These are phyloP conservation scores for Cryptococcus maquisensis DNA, from an alignment of 1,284 basidiomycete genomes.

Conservation along the genomic window DNA sequence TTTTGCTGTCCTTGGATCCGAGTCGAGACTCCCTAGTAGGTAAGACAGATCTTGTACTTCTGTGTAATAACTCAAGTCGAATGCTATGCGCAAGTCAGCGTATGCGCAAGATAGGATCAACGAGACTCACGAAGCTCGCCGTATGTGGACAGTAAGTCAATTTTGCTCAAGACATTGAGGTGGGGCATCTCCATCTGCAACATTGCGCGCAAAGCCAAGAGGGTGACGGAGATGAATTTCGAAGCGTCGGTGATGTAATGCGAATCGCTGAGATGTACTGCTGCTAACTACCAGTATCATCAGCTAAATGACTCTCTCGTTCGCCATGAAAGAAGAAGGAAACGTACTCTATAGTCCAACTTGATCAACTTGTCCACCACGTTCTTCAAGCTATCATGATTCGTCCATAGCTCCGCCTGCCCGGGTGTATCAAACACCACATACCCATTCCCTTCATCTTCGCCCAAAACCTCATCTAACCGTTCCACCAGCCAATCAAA, in stretches of 20 bases:
- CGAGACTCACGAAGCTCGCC: conserved; percentile 71
- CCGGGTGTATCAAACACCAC: conserved; percentile 95
- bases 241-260: conserved; percentile 94
- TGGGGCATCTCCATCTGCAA: conserved; percentile 96
- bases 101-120: conserved; percentile 3
- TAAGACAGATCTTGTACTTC: conserved; percentile 94
- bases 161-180: conserved; percentile 93
- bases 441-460: conserved; percentile 55
- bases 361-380: conserved; percentile 71
- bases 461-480: conserved; percentile 57
- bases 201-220: conserved; percentile 92
- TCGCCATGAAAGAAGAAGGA: background rate
- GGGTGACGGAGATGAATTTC: conserved; percentile 88
- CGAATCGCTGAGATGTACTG: conserved; percentile 92
- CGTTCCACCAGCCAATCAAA: conserved; percentile 84
- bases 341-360: conserved; percentile 75
- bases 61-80: conserved; percentile 97
- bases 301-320: background rate
- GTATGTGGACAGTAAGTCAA: conserved; percentile 81
- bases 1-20: conserved; percentile 59
- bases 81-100: conserved; percentile 58
- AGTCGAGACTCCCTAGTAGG: conserved; percentile 67
- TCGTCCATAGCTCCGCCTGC: conserved; percentile 95
- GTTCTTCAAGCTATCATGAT: conserved; percentile 80
- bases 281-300: conserved; percentile 64